A percentile compares a stretch with the other conserved stretches of the same genome.
Evolutionary conservation across 176 grass and related monocot species (phyloP).

Genomic region (Echinochloa phyllopogon): DNA sequence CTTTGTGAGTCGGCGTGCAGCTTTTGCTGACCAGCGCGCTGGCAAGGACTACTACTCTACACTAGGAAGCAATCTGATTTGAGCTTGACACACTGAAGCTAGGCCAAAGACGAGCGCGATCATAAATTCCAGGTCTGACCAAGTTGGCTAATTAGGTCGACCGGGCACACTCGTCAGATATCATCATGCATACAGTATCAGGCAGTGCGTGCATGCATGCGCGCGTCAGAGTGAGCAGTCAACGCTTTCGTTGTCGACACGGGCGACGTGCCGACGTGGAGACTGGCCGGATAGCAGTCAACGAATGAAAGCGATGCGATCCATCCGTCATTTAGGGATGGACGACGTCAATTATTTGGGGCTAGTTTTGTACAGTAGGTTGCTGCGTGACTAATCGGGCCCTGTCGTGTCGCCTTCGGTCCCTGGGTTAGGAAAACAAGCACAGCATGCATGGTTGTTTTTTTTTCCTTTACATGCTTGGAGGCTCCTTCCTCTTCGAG

Average conservation of each 20-base stretch:
- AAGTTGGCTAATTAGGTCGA: background rate
- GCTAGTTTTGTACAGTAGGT: background rate
- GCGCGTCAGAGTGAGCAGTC: background rate
- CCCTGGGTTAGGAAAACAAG: background rate
- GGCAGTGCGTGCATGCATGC: background rate
- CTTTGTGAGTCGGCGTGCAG: background rate
- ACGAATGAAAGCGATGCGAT: background rate
- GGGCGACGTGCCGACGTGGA: background rate
- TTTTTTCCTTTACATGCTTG: too few relatives aligned
- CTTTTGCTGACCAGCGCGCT: background rate
- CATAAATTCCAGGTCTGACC: background rate
- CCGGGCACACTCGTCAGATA: background rate
- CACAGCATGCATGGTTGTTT: background rate
- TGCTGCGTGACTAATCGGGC: background rate
- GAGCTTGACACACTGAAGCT: background rate
- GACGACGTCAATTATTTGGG: background rate
- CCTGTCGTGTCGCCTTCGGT: background rate
- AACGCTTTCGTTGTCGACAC: constrained; percentile 4
- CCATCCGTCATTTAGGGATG: background rate
- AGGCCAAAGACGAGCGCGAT: background rate
- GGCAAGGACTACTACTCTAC: background rate
- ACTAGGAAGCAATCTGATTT: background rate
- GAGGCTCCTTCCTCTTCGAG: too few relatives aligned
- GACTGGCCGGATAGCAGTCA: background rate
- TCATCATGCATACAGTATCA: background rate